phyloP scores from a whole-genome alignment of 1,284 basidiomycete species.

The Cutaneotrichosporon mucoides region DNA sequence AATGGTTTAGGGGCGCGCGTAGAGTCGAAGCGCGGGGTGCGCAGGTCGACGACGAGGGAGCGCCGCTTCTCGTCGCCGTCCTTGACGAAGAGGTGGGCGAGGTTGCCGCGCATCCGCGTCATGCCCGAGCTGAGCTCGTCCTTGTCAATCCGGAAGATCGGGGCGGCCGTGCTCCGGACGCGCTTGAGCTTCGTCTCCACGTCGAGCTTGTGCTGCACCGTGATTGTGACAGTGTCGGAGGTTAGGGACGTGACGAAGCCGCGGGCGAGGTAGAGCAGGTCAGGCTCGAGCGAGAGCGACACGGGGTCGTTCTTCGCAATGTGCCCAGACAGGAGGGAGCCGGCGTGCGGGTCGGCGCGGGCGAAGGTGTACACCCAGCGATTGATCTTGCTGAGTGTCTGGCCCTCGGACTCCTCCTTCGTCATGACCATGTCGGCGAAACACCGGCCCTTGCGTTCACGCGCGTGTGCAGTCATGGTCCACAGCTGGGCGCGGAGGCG shows the following conservation, averaged over 20 bases:
- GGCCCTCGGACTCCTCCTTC: conserved; percentile 37
- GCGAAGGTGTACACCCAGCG: conserved; percentile 64
- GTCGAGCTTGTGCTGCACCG: conserved; percentile 74
- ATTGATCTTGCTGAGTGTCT: conserved; percentile 50
- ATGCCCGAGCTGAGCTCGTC: conserved; percentile 87
- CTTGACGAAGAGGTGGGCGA: conserved; percentile 78
- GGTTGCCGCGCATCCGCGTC: conserved; percentile 81
- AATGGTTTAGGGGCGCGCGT: conserved; percentile 27
- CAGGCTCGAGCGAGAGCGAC: conserved; percentile 76
- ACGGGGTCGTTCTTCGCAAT: conserved; percentile 76
- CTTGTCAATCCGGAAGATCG: conserved; percentile 83
- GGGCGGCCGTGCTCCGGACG: conserved; percentile 31
- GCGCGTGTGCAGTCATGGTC: conserved; percentile 76
- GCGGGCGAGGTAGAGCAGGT: conserved; percentile 72
- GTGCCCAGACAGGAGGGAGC: conserved; percentile 69
- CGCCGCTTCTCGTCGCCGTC: conserved; percentile 61
- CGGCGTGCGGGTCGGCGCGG: conserved; percentile 33
- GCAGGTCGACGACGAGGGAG: conserved; percentile 75
- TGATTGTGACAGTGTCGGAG: conserved; percentile 63
- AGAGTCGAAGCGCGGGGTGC: conserved; percentile 60
- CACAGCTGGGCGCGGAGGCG: conserved; percentile 86
- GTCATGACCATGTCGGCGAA: conserved; percentile 74
- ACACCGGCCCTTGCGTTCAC: conserved; percentile 72
- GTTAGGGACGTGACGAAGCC: conserved; percentile 77
- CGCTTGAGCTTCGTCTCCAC: conserved; percentile 55